These are phyloP conservation scores for Pisolithus sp. DNA, from an alignment of 768 basidiomycete genomes.

Conservation along the genomic window DNA sequence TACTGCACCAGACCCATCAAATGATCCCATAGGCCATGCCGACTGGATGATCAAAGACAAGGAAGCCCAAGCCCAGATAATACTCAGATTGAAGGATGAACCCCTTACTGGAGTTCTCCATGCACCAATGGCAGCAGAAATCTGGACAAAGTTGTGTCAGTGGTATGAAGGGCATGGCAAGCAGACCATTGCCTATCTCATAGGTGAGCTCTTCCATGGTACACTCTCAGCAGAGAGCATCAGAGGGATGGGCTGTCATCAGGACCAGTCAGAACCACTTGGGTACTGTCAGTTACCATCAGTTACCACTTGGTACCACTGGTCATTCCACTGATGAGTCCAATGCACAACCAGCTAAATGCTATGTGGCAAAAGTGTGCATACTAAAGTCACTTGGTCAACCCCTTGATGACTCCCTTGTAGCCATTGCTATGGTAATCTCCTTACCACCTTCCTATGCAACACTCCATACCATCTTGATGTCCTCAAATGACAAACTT, in stretches of 20 bases:
- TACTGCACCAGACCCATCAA: background rate
- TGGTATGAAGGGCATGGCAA: no score
- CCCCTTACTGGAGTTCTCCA: conserved; percentile 11
- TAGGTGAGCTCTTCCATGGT: background rate
- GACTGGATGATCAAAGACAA: conserved; percentile 1
- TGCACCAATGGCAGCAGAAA: background rate
- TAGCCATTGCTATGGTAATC: background rate
- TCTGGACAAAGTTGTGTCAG: background rate
- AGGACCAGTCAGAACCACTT: no score
- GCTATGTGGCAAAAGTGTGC: no score
- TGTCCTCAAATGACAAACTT: background rate
- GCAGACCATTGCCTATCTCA: background rate
- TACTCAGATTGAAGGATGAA: conserved; percentile 17
- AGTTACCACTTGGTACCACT: no score
- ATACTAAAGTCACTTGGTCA: no score
- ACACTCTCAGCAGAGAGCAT: background rate
- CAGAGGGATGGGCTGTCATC: no score
- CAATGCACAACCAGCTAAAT: no score
- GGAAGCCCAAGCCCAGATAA: conserved; percentile 12
- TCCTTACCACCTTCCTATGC: background rate
- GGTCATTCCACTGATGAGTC: no score
- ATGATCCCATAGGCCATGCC: background rate
- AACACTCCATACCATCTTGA: background rate
- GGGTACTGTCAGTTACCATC: no score
- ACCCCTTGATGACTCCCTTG: no score